Evolutionary conservation across 1,284 basidiomycete genomes (phyloP), one percentile per base, ranked within the genome.

Genomic region (Heterobasidion occidentale): DNA sequence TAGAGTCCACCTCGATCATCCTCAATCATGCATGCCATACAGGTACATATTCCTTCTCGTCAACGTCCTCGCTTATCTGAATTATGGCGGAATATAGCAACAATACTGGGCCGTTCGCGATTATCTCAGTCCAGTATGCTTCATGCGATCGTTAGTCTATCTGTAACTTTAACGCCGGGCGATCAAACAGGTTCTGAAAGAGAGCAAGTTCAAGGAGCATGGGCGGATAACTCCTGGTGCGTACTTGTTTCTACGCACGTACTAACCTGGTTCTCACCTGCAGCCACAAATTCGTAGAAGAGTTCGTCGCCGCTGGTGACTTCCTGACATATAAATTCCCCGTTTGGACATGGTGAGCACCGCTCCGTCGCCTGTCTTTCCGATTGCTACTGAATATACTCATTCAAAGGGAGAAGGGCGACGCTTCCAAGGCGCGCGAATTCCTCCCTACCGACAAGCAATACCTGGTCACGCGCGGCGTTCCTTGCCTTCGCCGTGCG

Each of bases 181-280:
- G 50, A 34, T 11, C 49, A n/a, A 51, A 11, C 67, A 94, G 93
- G 95, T 98, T 36, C 81, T 99, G 64, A 90, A 90, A 68, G 96
- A 99, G 76, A 94, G 91, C 76, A 98, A 98, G 71, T 99, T 99
- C 80, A 98, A 97, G 72, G 96, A 99, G 72, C 93, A 98, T 68
- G 96, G 96, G 11, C 80, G 95, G 56, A 96, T 97, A 67, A 98
- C 92, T 15, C 95, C 94, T 60, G 94, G 94, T 96, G 60, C 70
- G 19, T 27, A 59, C 60, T 64, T 54, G 50, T 54, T 9, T 46
- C 50, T 33, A 35, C 47, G 56, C 35, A 46, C 46, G 20, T 20
- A 20, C 27, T 33, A 49, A 42, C 55, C 44, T 53, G 47, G 45
- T 46, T 55, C 52, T 50, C 56, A 53, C 65, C 68, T 55, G 69